Conservation (phyloP, 257 asterid genomes). For the Solanum virginianum region DNA sequence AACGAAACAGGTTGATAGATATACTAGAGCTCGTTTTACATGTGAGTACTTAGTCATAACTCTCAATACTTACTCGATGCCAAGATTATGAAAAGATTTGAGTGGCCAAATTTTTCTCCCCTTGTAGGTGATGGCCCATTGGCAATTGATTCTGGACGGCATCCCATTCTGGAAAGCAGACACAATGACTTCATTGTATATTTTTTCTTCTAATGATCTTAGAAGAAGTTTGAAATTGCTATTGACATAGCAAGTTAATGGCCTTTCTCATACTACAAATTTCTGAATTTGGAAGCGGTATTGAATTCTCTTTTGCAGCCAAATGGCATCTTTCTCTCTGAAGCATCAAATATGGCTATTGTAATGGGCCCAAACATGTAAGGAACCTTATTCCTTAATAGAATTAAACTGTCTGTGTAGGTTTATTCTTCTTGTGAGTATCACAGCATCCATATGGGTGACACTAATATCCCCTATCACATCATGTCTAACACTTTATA, state of each 20-base stretch:
- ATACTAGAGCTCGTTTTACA: slow-evolving; percentile 80
- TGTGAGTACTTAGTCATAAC: slow-evolving; percentile 29
- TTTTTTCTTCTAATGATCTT: neutral
- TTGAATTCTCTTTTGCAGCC: slow-evolving; percentile 54
- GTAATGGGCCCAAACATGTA: slow-evolving; percentile 99
- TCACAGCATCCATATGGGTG: neutral
- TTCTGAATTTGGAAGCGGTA: slow-evolving; percentile 5
- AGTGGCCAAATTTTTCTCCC: neutral
- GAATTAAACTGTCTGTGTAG: neutral
- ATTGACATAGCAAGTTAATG: neutral
- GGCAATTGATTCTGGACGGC: slow-evolving; percentile 95
- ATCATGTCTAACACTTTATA: neutral
- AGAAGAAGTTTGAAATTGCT: neutral
- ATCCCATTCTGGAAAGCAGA: slow-evolving; percentile 76
- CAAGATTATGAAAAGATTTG: neutral
- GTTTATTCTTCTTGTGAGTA: slow-evolving; percentile 1
- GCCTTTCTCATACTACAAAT: neutral
- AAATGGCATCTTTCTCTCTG: slow-evolving; percentile 86
- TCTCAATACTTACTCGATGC: neutral
- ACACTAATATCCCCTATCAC: neutral
- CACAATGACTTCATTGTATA: slow-evolving; percentile 79
- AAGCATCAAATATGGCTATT: slow-evolving; percentile 86
- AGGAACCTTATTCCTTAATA: slow-evolving; percentile 15
- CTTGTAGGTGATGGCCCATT: slow-evolving; percentile 82
- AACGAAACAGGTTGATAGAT: slow-evolving; percentile 83